Base-by-base conservation (phyloP, 2,329 filamentous ascomycete species). In the Microsporum canis region DNA sequence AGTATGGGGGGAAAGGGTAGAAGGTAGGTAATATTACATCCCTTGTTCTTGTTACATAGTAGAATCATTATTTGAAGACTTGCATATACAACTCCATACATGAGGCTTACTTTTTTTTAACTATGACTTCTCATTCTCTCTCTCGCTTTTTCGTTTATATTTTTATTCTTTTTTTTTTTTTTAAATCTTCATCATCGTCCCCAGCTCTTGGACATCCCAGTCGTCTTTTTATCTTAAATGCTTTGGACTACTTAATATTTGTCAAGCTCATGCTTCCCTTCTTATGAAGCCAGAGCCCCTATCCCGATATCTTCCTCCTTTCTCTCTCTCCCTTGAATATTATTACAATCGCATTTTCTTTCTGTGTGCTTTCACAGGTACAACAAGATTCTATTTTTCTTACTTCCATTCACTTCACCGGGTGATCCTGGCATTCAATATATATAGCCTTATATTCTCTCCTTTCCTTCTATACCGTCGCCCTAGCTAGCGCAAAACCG, bases 171-270 rank as follows among this genome's bases (percentile, higher is more conserved):
- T 55, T 8, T 36, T 34, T 34, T 23, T 29, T 53, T 53, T 31
- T 55, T 34, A 34, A 4, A 55, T 55, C 31, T 36, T 55, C 33
- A 36, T n/a, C 47, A 33, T 55, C 31, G 49, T 55, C 31, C 49
- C 49, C 49, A 55, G 49, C 31, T 55, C 49, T 55, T 17, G 49
- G 36, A 23, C 31, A 55, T 55, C 49, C 49, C 31, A 12, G 49
- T 34, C 49, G 12, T 31, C 49, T 55, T 55, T 55, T 8, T 14
- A 55, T 55, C 49, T 55, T 55, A 55, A 23, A 55, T 36, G 12
- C 49, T 55, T 55, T 29, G 49, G 49, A 55, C 49, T 55, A 55
- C 49, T 41, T 58, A 58, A 58, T 58, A 57, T 57, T 58, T 41
- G 47, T 41, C 17, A 33, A 45, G 53, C n/a, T 39, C 38, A 41